Evolutionary conservation across 1,139 yeast species (phyloP).

Genomic region (Lodderomyces parapsilosis): DNA sequence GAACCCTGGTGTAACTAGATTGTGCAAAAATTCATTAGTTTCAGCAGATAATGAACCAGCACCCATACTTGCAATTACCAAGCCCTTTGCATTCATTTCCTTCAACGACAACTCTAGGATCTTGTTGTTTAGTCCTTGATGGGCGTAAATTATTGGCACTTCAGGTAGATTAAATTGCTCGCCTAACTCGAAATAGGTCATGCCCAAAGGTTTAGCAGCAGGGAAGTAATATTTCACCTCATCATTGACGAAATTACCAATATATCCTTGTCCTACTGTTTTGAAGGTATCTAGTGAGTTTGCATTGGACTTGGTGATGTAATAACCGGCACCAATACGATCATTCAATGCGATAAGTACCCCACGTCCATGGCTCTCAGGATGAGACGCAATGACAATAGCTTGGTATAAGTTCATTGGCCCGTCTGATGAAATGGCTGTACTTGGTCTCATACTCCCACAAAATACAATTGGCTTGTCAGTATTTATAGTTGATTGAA

Average conservation of each 20-base stretch:
- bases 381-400: conserved; percentile 57
- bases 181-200: conserved; percentile 34
- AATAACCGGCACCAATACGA: conserved; percentile 66
- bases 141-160: conserved; percentile 56
- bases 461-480: conserved; percentile 64
- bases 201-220: conserved; percentile 56
- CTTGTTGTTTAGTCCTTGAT: conserved; percentile 56
- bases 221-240: conserved; percentile 66
- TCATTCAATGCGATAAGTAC: conserved; percentile 65
- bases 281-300: conserved; percentile 69
- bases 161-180: conserved; percentile 30
- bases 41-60: conserved; percentile 62
- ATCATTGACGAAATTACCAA: conserved; percentile 68
- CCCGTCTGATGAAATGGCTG: conserved; percentile 69
- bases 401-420: conserved; percentile 74
- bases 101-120: conserved; percentile 45
- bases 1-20: conserved; percentile 28
- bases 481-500: conserved; percentile 57
- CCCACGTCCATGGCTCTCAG: conserved; percentile 55
- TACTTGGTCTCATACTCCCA: conserved; percentile 73
- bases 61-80: conserved; percentile 69
- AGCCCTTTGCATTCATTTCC: conserved; percentile 47
- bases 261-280: conserved; percentile 65
- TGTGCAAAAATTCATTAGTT: conserved; percentile 43
- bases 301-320: conserved; percentile 68